Conservation (phyloP, 805 yeast species). For the Osmozyma mogii region DNA sequence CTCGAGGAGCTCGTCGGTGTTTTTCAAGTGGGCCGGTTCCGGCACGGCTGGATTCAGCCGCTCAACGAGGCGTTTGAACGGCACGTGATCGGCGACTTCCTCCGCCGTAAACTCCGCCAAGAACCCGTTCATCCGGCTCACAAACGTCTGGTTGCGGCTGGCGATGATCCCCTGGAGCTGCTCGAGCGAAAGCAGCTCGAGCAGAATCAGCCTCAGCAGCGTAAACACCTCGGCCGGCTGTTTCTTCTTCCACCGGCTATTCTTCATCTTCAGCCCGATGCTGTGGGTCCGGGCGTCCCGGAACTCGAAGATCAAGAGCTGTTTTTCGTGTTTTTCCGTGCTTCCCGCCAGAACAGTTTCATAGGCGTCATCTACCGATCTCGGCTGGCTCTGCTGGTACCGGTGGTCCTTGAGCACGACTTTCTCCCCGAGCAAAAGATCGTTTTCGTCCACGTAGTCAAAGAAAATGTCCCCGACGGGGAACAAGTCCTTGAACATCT, state of each 20-base stretch:
- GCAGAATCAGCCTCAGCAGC: slow-evolving; percentile 31
- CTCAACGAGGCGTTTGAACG: slow-evolving; percentile 32
- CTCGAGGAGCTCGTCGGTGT: slow-evolving; percentile 45
- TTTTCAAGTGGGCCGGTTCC: slow-evolving; percentile 38
- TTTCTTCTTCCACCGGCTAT: slow-evolving; percentile 6
- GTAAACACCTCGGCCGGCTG: slow-evolving; percentile 1
- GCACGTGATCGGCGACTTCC: slow-evolving; percentile 21
- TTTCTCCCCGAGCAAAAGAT: slow-evolving; percentile 38
- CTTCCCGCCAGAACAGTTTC: slow-evolving; percentile 50
- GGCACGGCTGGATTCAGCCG: slow-evolving; percentile 39
- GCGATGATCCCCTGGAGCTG: slow-evolving; percentile 55
- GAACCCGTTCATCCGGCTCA: slow-evolving; percentile 9
- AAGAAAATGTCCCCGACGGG: slow-evolving; percentile 62
- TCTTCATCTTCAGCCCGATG: slow-evolving; percentile 25
- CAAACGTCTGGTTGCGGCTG: slow-evolving; percentile 49
- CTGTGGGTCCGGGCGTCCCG: slow-evolving; percentile 57
- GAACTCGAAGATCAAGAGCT: slow-evolving; percentile 67
- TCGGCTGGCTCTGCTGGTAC: slow-evolving; percentile 24
- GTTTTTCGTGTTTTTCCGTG: slow-evolving; percentile 36
- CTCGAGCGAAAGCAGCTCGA: slow-evolving; percentile 46
- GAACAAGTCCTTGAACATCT: slow-evolving; percentile 50
- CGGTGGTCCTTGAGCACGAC: slow-evolving; percentile 28
- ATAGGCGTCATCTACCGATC: slow-evolving; percentile 40
- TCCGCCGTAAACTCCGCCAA: slow-evolving; percentile 18
- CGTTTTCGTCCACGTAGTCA: slow-evolving; percentile 76